Base-by-base conservation (phyloP, 305 asterid genomes). In the Plantago coronopus region DNA sequence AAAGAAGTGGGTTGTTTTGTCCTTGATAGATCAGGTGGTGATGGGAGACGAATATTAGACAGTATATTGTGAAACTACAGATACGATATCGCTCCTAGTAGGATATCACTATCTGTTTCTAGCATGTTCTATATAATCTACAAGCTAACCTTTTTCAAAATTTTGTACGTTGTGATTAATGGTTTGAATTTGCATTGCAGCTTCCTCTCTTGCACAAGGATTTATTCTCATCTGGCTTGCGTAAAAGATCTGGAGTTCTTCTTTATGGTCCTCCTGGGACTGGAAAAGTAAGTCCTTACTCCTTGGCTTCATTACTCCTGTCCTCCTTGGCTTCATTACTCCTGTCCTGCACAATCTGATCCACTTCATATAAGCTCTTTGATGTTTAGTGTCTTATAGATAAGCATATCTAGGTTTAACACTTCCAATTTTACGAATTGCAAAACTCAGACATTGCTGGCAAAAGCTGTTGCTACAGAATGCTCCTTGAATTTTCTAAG, bases 181-280 rank as follows among this genome's bases (percentile, higher is more conserved):
- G 58, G 65, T 63, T 75, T 67, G 67, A 61, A 59, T 62, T 46
- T 60, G 58, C 31, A 27, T 50, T 47, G 72, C 86, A 90, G 97
- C 91, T 91, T 67, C 98, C 98, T 71, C 96, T 93, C 65, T 62
- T 93, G 74, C 98, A 93, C 69, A 93, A 93, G 74, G 97, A 93
- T 69, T 75, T 93, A 76, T 93, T 93, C 76, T 88, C 98, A 22
- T 93, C 98, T 72, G 98, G 98, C 57, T 75, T 93, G 79, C 96
- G 98, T 74, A 93, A 89, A 68, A 78, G 98, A 72, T 88, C 98
- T 58, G 97, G 98, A 55, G 98, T 93, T 79, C 98, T 93, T 85
- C 90, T 93, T 59, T 93, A 93, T 74, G 98, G 98, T 50, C 98
- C 98, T 64, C 98, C 98, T 17, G 98, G 98, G 48, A 93, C 98